phyloP scores from a whole-genome alignment of 305 asterid genomes.

The Solanum hybrid region DNA sequence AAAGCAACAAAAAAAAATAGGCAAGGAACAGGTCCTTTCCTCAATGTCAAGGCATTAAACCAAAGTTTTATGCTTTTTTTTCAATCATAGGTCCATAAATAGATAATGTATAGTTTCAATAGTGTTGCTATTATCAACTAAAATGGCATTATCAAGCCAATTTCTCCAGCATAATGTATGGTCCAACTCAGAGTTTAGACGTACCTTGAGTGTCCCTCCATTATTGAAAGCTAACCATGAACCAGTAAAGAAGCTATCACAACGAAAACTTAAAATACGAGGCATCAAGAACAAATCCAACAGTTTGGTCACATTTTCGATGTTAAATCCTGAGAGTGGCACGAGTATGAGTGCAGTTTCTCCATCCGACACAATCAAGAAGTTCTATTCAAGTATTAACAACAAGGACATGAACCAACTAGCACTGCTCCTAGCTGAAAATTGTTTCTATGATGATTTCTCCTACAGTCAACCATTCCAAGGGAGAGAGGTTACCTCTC shows the following conservation, averaged over 20 bases:
- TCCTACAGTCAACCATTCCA: slow-evolving; percentile 45
- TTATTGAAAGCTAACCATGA: not conserved
- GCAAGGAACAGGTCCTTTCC: slow-evolving; percentile 3
- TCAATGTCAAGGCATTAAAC: not conserved
- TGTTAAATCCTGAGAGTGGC: slow-evolving; percentile 5
- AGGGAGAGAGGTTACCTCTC: slow-evolving; percentile 44
- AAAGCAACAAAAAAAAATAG: not conserved
- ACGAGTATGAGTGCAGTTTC: slow-evolving; percentile 9
- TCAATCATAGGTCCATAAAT: not conserved
- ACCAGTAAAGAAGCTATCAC: slow-evolving; percentile 4
- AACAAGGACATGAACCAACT: slow-evolving; percentile 37
- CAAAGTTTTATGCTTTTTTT: not conserved
- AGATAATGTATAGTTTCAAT: not conserved
- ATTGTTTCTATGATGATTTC: slow-evolving; percentile 52
- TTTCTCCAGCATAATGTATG: not conserved
- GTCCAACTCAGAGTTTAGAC: slow-evolving; percentile 3
- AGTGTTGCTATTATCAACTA: not conserved
- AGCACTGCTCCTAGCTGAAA: slow-evolving; percentile 34
- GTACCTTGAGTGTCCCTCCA: not conserved
- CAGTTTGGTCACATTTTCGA: slow-evolving; percentile 13
- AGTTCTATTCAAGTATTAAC: slow-evolving; percentile 46
- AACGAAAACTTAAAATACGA: not conserved
- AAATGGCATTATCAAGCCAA: slow-evolving; percentile 11
- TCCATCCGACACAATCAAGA: slow-evolving; percentile 37
- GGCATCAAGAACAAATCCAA: slow-evolving; percentile 13